These are phyloP conservation scores for Agaricus subrufescens DNA, from an alignment of 768 basidiomycete species.

Conservation along the genomic window DNA sequence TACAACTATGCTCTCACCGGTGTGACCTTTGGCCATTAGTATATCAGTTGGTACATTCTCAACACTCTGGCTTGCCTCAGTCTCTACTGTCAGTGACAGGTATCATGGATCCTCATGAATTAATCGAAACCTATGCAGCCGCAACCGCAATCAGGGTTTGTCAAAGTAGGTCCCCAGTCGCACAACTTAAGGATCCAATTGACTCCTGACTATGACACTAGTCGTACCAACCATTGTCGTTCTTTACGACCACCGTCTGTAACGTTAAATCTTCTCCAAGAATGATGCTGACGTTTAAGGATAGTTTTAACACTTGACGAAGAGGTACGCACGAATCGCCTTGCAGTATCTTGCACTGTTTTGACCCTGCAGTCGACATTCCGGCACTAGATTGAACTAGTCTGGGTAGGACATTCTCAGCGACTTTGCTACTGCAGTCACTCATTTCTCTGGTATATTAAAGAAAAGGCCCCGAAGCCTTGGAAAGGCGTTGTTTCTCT, in stretches of 20 bases:
- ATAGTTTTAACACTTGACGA: slow-evolving; percentile 24
- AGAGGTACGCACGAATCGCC: slow-evolving; percentile 15
- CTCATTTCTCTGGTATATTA: not conserved
- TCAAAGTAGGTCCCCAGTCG: no score
- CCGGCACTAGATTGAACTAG: slow-evolving; percentile 18
- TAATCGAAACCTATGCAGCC: no score
- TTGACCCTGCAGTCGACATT: not conserved
- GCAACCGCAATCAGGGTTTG: no score
- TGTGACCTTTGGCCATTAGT: no score
- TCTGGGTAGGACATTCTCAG: slow-evolving; percentile 17
- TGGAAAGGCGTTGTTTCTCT: slow-evolving; percentile 21
- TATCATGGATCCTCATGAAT: no score
- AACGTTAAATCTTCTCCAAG: not conserved
- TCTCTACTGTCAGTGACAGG: no score
- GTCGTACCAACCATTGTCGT: slow-evolving; percentile 17
- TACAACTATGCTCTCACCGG: no score
- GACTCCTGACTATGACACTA: not conserved
- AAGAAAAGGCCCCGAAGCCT: slow-evolving; percentile 19
- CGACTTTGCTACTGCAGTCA: not conserved
- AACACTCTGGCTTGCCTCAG: no score
- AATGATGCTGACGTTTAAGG: not conserved
- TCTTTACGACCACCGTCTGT: slow-evolving; percentile 3
- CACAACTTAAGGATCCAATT: not conserved
- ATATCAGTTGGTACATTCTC: no score
- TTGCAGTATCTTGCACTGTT: not conserved